A percentile compares a stretch with the other conserved stretches of the same genome.
Evolutionary conservation across 2,329 filamentous ascomycete genomes (phyloP).

Genomic region (Ophiostoma fasciatum): DNA sequence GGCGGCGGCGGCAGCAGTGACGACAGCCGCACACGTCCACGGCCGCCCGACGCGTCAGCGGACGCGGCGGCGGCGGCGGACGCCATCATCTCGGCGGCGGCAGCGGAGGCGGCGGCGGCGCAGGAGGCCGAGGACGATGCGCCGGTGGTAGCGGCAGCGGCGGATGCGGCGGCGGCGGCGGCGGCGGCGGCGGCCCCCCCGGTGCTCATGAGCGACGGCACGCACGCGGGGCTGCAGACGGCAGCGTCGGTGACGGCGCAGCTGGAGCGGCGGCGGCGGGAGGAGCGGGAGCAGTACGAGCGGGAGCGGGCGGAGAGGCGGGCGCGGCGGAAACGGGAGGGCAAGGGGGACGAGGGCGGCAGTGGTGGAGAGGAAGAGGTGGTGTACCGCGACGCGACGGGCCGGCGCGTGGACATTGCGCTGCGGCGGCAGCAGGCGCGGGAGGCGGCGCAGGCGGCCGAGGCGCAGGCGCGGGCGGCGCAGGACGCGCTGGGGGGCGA

Average conservation of each 20-base stretch:
- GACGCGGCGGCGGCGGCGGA: conserved; percentile 50
- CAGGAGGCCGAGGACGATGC: conserved; percentile 32
- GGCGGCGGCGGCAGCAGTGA: conserved; percentile 9
- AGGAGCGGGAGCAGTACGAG: conserved; percentile 20
- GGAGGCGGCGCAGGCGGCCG: conserved; percentile 47
- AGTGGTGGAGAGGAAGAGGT: conserved; percentile 51
- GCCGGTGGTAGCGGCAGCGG: conserved; percentile 33
- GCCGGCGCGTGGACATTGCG: conserved; percentile 81
- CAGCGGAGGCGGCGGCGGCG: conserved; percentile 46
- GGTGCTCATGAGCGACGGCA: conserved; percentile 74
- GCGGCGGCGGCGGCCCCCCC: conserved; percentile 21
- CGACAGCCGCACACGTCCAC: conserved; percentile 14
- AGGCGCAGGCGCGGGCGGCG: conserved; percentile 54
- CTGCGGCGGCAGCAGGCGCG: conserved; percentile 81
- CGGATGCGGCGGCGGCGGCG: conserved; percentile 34
- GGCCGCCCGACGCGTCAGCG: conserved; percentile 13
- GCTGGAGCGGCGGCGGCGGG: conserved; percentile 38
- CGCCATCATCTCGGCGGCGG: conserved; percentile 59
- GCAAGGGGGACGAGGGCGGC: conserved; percentile 74
- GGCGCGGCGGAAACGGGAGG: conserved; percentile 20
- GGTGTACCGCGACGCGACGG: conserved; percentile 88
- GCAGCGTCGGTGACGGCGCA: conserved; percentile 63
- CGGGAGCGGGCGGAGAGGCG: conserved; percentile 12
- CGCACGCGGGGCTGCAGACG: conserved; percentile 73
- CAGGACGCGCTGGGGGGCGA: conserved; percentile 67